Evolutionary conservation across 495 filamentous ascomycete genomes (phyloP).

Genomic region (Filosporella fistucella): DNA sequence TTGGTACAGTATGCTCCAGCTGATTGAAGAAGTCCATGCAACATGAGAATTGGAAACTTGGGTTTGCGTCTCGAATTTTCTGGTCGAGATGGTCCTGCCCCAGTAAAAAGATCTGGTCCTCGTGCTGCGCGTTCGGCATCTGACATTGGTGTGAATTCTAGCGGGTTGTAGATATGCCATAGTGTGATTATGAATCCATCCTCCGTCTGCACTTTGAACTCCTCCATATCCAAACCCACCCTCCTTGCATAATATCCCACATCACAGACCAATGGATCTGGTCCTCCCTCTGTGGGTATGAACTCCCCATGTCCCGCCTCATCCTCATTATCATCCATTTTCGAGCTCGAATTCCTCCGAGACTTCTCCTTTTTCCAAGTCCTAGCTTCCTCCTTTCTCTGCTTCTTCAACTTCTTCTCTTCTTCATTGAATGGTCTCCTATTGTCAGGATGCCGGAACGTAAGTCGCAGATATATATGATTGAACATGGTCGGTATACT

Average conservation of each 20-base stretch:
- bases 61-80: slow-evolving; percentile 17
- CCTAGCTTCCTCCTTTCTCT: slow-evolving; percentile 50
- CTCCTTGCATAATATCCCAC: slow-evolving; percentile 82
- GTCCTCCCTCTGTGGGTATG: slow-evolving; percentile 70
- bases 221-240: slow-evolving; percentile 84
- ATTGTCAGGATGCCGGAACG: slow-evolving; percentile 50
- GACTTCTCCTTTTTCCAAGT: slow-evolving; percentile 54
- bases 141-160: slow-evolving; percentile 51
- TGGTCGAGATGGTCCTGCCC: slow-evolving; percentile 11
- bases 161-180: slow-evolving; percentile 87
- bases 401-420: slow-evolving; percentile 43
- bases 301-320: slow-evolving; percentile 46
- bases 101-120: slow-evolving; percentile 35
- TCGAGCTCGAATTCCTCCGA: slow-evolving; percentile 15
- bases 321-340: slow-evolving; percentile 35
- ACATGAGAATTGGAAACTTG: slow-evolving; percentile 83
- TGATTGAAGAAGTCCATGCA: slow-evolving; percentile 86
- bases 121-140: slow-evolving; percentile 33
- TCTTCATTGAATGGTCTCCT: slow-evolving; percentile 68
- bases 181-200: slow-evolving; percentile 88
- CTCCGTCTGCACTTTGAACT: slow-evolving; percentile 83
- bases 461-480: slow-evolving; percentile 42
- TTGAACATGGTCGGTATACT: slow-evolving; percentile 47
- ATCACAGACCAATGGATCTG: slow-evolving; percentile 73
- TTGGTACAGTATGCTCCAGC: slow-evolving; percentile 87